phyloP scores from a whole-genome alignment of 805 yeast species.

The Nakazawaea molendinolei region DNA sequence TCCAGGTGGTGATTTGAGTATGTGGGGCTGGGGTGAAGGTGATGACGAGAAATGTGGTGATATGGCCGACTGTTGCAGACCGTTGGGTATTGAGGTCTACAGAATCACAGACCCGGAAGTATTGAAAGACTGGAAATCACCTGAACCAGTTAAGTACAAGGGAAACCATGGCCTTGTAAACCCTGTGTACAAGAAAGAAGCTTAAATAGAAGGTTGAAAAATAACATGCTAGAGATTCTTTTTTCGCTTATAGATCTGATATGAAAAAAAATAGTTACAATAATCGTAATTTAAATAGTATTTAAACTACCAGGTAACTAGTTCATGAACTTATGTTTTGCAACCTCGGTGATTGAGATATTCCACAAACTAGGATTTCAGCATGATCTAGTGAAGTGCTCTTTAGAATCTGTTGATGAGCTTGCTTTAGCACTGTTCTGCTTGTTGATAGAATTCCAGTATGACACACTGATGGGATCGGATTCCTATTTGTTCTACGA shows the following conservation, averaged over 20 bases:
- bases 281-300: neutral
- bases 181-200: slow-evolving; percentile 17
- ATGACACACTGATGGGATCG: neutral
- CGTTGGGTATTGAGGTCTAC: slow-evolving; percentile 57
- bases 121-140: slow-evolving; percentile 44
- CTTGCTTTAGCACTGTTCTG: neutral
- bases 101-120: slow-evolving; percentile 38
- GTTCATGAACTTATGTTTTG: slow-evolving; percentile 5
- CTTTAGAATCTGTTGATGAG: neutral
- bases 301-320: neutral
- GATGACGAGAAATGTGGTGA: slow-evolving; percentile 36
- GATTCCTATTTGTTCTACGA: slow-evolving; percentile 7
- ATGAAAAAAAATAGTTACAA: neutral
- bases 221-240: neutral
- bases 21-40: slow-evolving; percentile 69
- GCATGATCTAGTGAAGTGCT: neutral
- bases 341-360: neutral
- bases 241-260: neutral
- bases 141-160: slow-evolving; percentile 42
- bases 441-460: neutral
- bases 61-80: slow-evolving; percentile 58
- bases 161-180: slow-evolving; percentile 48
- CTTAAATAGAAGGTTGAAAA: neutral
- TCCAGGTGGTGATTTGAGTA: slow-evolving; percentile 64
- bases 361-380: neutral